A percentile compares a stretch with the other conserved stretches of the same genome.
These are phyloP conservation scores for Hsuehochloa calcarea DNA, from an alignment of 176 grass and related monocot species.

Conservation along the genomic window DNA sequence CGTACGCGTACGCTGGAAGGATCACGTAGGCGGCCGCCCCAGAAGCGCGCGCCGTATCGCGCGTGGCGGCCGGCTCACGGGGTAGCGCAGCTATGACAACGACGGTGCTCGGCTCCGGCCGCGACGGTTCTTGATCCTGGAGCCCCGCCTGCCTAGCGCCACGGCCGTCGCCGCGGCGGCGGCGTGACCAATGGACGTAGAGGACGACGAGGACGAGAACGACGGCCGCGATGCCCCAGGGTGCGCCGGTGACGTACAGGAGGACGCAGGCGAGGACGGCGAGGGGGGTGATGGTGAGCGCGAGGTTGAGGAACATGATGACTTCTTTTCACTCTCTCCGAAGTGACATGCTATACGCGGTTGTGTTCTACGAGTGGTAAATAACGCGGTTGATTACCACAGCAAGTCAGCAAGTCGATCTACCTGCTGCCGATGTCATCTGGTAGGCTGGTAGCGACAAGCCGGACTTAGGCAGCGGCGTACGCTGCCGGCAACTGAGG, in stretches of 20 bases:
- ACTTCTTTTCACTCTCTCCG: background rate
- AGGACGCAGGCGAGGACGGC: background rate
- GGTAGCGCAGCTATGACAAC: background rate
- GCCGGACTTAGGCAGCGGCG: background rate
- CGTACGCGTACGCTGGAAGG: constrained; percentile 4
- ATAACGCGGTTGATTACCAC: background rate
- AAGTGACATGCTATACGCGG: background rate
- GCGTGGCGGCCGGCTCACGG: background rate
- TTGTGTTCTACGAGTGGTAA: background rate
- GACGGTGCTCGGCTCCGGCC: background rate
- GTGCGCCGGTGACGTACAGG: background rate
- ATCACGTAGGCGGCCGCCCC: no score
- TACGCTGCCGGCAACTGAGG: background rate
- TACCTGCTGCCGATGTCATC: background rate
- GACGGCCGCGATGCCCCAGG: no score
- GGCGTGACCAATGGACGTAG: background rate
- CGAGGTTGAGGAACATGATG: background rate
- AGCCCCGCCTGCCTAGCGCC: background rate
- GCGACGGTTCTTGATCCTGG: background rate
- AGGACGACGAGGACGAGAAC: background rate
- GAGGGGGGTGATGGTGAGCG: background rate
- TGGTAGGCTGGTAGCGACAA: background rate
- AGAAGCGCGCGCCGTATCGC: background rate
- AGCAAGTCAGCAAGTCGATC: background rate
- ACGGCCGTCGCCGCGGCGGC: background rate